Percentiles rank a stretch among this genome's conserved stretches.
These are phyloP conservation scores for Populus deltoides DNA, from an alignment of 345 rosid genomes.

Conservation along the genomic window DNA sequence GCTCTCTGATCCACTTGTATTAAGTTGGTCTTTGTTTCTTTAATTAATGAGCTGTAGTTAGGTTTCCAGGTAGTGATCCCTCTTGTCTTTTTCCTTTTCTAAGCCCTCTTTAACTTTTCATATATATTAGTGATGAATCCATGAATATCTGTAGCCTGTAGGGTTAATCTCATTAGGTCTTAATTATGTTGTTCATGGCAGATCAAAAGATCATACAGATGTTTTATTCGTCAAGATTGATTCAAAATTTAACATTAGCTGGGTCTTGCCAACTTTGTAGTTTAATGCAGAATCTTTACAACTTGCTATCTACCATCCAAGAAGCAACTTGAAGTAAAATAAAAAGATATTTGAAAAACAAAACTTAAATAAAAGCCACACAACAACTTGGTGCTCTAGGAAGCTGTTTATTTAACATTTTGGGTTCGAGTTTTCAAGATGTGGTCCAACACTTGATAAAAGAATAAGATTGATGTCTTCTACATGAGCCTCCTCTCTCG, in stretches of 20 bases:
- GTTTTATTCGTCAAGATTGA: background rate
- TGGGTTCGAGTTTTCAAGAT: background rate
- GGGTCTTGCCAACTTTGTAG: background rate
- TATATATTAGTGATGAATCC: background rate
- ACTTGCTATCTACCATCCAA: background rate
- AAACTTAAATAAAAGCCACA: background rate
- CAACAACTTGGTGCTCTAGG: background rate
- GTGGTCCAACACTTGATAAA: constrained; percentile 20
- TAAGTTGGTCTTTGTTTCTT: background rate
- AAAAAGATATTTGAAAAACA: background rate
- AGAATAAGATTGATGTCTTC: background rate
- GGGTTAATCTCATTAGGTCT: background rate
- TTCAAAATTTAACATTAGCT: background rate
- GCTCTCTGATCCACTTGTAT: background rate
- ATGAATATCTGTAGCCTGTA: background rate
- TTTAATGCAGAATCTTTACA: background rate
- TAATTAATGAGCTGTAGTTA: background rate
- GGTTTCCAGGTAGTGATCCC: background rate
- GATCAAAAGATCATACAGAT: background rate
- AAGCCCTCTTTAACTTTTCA: background rate
- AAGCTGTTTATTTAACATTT: background rate
- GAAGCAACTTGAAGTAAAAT: background rate
- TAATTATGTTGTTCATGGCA: background rate
- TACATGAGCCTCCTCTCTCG: background rate
- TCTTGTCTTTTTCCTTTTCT: background rate